Base-by-base conservation (phyloP, 768 basidiomycete species). In the Mycena maculata region DNA sequence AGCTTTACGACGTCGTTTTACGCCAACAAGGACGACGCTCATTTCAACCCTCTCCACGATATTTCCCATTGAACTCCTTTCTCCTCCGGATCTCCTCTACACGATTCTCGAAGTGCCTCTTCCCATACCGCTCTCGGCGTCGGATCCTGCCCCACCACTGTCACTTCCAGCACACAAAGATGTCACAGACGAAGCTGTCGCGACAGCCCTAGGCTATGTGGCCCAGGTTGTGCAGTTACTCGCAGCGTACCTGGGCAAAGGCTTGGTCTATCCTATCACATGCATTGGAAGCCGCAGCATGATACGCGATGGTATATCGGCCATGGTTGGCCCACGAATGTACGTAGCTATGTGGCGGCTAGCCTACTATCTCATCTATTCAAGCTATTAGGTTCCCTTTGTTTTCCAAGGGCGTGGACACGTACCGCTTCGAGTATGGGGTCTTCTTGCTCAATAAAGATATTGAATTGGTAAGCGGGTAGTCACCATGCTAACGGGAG, bases 381-480 rank as follows among this genome's bases (percentile, higher is more conserved):
- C 52, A 65, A 57, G 63, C 58, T 57, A 44, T 31, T 58, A 98
- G 96, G 86, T 99, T 99, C 77, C 98, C 98, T 20, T 81, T 99
- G 31, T 99, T 95, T 78, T 91, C 94, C 1, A 93, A 88, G 80
- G 96, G 96, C 6, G 96, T 98, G 63, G 98, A 99, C 76, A 92
- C 92, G 45, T 99, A 98, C 79, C 87, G 98, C 27, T 99, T 97
- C 74, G 97, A 99, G 78, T 99, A 99, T 81, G 98, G 91, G 4
- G 97, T 99, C 5, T 99, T 96, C 78, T 80, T 99, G 44, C 83
- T 99, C 33, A 99, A 99, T 82, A 99, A 99, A 79, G 86, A 99
- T 78, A 96, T 99, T 70, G 97, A 99, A 81, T 84, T 96, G 87
- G 96, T 96, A 70, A 67, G 85, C 69, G 27, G n/a, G 27, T 45